phyloP scores from a whole-genome alignment of 176 grass and related monocot species.

The Pharus latifolius region DNA sequence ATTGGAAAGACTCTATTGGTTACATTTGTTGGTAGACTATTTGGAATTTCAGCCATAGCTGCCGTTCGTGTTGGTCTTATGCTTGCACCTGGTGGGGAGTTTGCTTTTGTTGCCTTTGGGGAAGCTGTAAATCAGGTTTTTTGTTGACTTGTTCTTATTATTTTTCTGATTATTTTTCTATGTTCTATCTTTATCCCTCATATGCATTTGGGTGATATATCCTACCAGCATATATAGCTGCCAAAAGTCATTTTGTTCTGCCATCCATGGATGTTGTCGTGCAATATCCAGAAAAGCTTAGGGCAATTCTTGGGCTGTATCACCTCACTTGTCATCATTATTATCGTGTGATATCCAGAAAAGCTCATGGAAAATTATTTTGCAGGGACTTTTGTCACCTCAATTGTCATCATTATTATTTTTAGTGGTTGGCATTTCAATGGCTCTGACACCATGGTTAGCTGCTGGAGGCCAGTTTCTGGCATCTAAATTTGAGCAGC shows the following conservation, averaged over 20 bases:
- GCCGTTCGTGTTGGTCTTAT: conserved; percentile 79
- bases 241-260: background rate
- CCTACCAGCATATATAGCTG: background rate
- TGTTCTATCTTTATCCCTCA: background rate
- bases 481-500: conserved; percentile 95
- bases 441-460: conserved; percentile 95
- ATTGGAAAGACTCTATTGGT: conserved; percentile 82
- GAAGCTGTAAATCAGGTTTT: conserved; percentile 98
- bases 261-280: background rate
- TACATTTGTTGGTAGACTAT: conserved; percentile 76
- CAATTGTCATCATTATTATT: conserved; percentile 86
- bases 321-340: conserved; percentile 77
- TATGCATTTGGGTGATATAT: background rate
- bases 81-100: conserved; percentile 97
- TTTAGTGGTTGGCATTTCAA: conserved; percentile 94
- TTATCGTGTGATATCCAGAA: conserved; percentile 22
- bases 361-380: conserved; percentile 18
- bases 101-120: conserved; percentile 99
- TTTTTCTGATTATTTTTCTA: conserved; percentile 8
- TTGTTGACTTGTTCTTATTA: background rate
- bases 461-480: conserved; percentile 88
- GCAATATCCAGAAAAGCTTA: no score
- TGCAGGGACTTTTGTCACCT: conserved; percentile 82
- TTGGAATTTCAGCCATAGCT: conserved; percentile 90
- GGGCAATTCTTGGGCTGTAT: conserved; percentile 47